Evolutionary conservation across 495 filamentous ascomycete species (phyloP), one percentile per base, ranked within the genome.

Genomic region (Talaromyces wortmannii): DNA sequence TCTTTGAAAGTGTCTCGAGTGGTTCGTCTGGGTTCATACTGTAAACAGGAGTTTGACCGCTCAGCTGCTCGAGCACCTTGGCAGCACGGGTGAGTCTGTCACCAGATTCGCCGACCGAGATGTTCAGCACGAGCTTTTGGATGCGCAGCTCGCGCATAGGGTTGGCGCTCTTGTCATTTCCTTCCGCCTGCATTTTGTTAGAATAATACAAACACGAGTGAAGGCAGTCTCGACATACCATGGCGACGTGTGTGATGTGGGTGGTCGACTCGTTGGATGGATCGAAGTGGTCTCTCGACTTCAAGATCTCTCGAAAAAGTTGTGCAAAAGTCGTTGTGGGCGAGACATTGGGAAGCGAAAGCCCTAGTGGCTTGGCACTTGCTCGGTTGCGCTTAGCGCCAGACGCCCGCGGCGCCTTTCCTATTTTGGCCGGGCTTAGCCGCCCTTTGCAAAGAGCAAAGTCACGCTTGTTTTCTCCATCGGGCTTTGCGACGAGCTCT

Each of bases 101-200:
- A 86, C 95, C 95, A 84, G 95, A 97, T 83, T 99, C 95, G 79
- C 95, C 95, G 73, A 99, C 95, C 57, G 87, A 96, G 83, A 99
- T 99, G 86, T 99, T 99, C 71, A 99, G 92, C 74, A 97, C 94
- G 78, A 99, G 90, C 84, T 99, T 99, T 80, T 96, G 90, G 81
- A 99, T 96, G 81, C 90, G 89, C 72, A 99, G 89, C 82, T 97
- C 92, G 79, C 91, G 88, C 95, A 97, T 97, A 78, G 94, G 92
- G 84, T 98, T 98, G 67, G 82, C 78, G 77, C 79, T 79, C 82
- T 97, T 92, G 71, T 90, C 82, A 74, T 81, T 83, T 70, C 73
- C 78, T 71, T 85, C 78, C 62, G 79, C 78, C 67, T 77, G 67
- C 46, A 56, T 30, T 48, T 10, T 48, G 32, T 56, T 59, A 56